A percentile compares a stretch with the other conserved stretches of the same genome.
Conservation (phyloP, 2,329 filamentous ascomycete species). For the Fusarium sp. region DNA sequence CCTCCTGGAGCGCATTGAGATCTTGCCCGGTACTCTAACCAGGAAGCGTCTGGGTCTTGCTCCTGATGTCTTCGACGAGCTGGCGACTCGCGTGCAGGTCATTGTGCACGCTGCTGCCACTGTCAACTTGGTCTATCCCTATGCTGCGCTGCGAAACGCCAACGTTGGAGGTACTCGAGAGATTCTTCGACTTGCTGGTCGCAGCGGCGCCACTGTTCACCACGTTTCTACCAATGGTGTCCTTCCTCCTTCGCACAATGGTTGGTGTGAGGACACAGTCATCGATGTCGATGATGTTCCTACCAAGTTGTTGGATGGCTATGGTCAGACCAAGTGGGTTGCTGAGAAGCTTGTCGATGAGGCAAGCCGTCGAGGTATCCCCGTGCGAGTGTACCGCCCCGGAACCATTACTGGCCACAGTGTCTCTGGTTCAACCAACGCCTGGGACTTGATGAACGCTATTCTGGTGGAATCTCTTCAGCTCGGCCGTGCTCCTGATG, state of each 20-base stretch:
- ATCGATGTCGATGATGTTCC: constrained; percentile 78
- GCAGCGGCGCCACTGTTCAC: constrained; percentile 79
- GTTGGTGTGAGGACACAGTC: constrained; percentile 80
- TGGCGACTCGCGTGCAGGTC: constrained; percentile 77
- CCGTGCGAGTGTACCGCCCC: constrained; percentile 79
- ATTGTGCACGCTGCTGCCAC: constrained; percentile 84
- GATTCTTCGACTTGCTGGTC: constrained; percentile 78
- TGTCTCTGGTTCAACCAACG: constrained; percentile 80
- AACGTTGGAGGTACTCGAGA: constrained; percentile 87
- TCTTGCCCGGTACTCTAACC: constrained; percentile 81
- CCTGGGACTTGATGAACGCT: constrained; percentile 83
- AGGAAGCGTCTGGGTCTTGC: constrained; percentile 78
- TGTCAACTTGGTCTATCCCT: constrained; percentile 86
- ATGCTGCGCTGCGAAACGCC: constrained; percentile 79
- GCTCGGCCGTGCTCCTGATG: constrained; percentile 77
- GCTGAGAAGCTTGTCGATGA: constrained; percentile 82
- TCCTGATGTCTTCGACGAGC: constrained; percentile 73
- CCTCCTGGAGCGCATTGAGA: constrained; percentile 83
- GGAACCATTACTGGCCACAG: constrained; percentile 87
- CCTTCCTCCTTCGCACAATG: constrained; percentile 76
- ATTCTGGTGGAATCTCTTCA: constrained; percentile 83
- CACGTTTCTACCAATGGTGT: constrained; percentile 88
- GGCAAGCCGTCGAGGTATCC: constrained; percentile 77
- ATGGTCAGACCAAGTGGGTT: constrained; percentile 87
- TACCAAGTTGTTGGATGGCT: constrained; percentile 78